Evolutionary conservation across 768 basidiomycete species (phyloP), one percentile per base, ranked within the genome.

Genomic region (Boletus huronensis): DNA sequence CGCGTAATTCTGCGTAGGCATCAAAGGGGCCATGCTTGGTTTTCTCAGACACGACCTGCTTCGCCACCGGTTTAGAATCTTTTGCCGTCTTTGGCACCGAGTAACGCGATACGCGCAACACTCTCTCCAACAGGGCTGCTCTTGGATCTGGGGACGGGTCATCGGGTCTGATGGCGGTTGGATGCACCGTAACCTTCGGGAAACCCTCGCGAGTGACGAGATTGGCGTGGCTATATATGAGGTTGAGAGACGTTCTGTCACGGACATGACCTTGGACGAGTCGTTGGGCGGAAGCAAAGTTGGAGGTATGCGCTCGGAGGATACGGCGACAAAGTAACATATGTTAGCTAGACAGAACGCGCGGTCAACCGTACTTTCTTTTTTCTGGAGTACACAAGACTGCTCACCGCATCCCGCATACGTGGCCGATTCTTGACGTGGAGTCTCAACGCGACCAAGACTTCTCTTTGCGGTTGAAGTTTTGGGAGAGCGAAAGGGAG

Each of bases 291-390:
- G 60, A 58, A 50, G 52, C 38, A 50, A 67, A 54, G 61, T 68
- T 72, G 52, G 64, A 67, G 62, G 73, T 66, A 70, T 75, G 73
- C 71, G 74, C 74, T 79, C 75, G 75, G 61, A 74, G 72, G 64
- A 78, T 71, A 74, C 73, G 79, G 73, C 82, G 84, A 79, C 85
- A 84, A 82, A 82, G 77, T 74, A 78, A 85, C 85, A 87, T 87
- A 84, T 81, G 83, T 87, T 78, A 87, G 74, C 85, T 82, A 58
- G n/a, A 60, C 44, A 29, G 42, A 55, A 31, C 25, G 29, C 19
- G 17, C 16, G 26, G 42, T 65, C 36, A 54, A 16, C 14, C 40
- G 13, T 0, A 1, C 10, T 10, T 32, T 21, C 4, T 14, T 13
- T 45, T 49, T 45, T 52, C 9, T 45, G 16, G n/a, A 11, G 29